Evolutionary conservation across 768 basidiomycete genomes (phyloP), one percentile per base, ranked within the genome.

Genomic region (Tulasnella calospora): DNA sequence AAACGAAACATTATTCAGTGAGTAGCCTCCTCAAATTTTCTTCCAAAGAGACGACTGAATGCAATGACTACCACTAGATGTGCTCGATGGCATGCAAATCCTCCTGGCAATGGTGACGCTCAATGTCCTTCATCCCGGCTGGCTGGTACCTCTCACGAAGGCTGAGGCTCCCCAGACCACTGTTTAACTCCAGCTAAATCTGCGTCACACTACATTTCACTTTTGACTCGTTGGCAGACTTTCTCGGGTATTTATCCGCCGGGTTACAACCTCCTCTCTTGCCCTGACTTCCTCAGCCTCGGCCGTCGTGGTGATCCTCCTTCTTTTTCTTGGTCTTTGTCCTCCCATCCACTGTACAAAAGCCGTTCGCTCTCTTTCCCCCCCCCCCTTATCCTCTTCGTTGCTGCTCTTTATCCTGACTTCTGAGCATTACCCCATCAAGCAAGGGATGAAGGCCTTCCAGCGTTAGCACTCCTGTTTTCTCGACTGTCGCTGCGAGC

Each of bases 11-110:
- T 87, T 86, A 79, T 89, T 89, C 83, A 85, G 88, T 88, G 73
- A 61, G 87, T 83, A 23, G 13, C 27, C 8, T 12, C 12, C 57
- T 71, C 33, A 41, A 0, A 5, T 70, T n/a, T 15, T 74, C 21
- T 19, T n/a, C 2, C 30, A 73, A 19, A 5, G 21, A 30, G 36
- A 17, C 17, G n/a, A 33, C 71, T 73, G 40, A 73, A 30, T 7
- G 13, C 15, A 73, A 13, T 9, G 30, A 27, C 74, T 33, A 36
- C 10, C 57, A 30, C 10, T 77, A 89, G 88, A 89, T 81, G 83
- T 87, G 8, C 84, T 89, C 40, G 89, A 90, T 81, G 89, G 87
- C 33, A 85, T 83, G 6, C 87, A 88, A 85, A 84, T 89, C 70
- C 80, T 84, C 7, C 81, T 89, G 7, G 87, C 88, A 1, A 86